phyloP scores from a whole-genome alignment of 2,329 filamentous ascomycete genomes.

The Monilinia fructicola region DNA sequence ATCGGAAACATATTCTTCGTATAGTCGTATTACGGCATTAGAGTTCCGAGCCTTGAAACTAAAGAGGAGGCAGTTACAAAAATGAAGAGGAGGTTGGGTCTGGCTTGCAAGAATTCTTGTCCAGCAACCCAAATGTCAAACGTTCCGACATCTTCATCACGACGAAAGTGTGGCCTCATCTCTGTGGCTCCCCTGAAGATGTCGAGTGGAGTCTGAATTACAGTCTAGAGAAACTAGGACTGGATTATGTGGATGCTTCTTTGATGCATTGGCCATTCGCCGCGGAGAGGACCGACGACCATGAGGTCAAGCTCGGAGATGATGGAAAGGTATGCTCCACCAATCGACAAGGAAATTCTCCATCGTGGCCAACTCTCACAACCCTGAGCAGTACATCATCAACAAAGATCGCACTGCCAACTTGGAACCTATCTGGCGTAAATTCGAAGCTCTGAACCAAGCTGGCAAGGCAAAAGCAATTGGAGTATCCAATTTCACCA shows the following conservation, averaged over 20 bases:
- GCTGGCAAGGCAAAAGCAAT: conserved; percentile 59
- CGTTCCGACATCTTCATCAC: conserved; percentile 36
- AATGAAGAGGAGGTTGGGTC: conserved; percentile 82
- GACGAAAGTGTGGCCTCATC: conserved; percentile 55
- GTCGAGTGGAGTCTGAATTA: conserved; percentile 69
- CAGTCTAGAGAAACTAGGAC: conserved; percentile 67
- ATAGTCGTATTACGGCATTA: not conserved
- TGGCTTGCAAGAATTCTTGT: conserved; percentile 71
- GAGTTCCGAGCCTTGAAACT: not conserved
- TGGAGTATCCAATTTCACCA: conserved; percentile 59
- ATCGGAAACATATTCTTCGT: conserved; percentile 5
- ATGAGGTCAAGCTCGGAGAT: conserved; percentile 53
- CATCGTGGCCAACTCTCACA: conserved; percentile 24
- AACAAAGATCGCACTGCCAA: conserved; percentile 64
- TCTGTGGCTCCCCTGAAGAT: conserved; percentile 57
- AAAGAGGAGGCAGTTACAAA: conserved; percentile 51
- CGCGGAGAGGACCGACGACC: conserved; percentile 73
- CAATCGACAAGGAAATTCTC: not conserved
- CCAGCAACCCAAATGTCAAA: conserved; percentile 58
- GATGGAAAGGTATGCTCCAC: conserved; percentile 49
- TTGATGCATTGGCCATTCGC: conserved; percentile 80
- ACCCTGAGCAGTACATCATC: conserved; percentile 51
- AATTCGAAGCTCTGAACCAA: conserved; percentile 64
- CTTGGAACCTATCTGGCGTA: conserved; percentile 66
- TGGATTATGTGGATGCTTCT: conserved; percentile 79